Evolutionary conservation across 2,329 filamentous ascomycete genomes (phyloP), one percentile per base, ranked within the genome.

Genomic region (Cordyceps tenuipes): DNA sequence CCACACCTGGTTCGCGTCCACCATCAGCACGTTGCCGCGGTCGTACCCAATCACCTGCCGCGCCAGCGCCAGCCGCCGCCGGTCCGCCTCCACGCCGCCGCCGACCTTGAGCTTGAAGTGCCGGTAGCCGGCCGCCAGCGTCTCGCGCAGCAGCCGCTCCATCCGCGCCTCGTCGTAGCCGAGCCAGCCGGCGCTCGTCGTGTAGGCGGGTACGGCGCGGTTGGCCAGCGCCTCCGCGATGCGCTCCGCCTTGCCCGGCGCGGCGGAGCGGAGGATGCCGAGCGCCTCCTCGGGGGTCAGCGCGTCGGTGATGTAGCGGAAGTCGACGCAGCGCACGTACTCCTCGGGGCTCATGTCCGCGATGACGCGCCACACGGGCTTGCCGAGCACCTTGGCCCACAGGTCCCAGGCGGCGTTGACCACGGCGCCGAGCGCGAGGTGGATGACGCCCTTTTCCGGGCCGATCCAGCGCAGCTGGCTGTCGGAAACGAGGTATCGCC

Each of bases 51-150:
- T 88, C 46, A 93, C 85, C 34, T 89, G 84, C 50, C 91, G 79
- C 6, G 90, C 90, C 71, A 95, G 91, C 15, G 73, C 72, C 66
- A 96, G 77, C 5, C 91, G 79, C 61, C 82, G 78, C 67, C 81
- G 81, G 73, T 96, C 91, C 63, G 87, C 84, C 65, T 86, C 87
- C 17, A 95, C 69, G 65, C 82, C 83, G 12, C 82, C 83, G 44
- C 91, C 91, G 50, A 96, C 91, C 79, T 96, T 96, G 72, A 96
- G 77, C 81, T 96, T 96, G 77, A 96, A 96, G 77, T 96, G 86
- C 63, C 75, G 81, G 76, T 94, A 96, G 10, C 91, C 91, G 64
- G 88, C 83, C 51, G 76, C 77, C 52, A 94, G 81, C 19, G 89
- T 93, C 74, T 94, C 87, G 62, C 83, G 75, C 64, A 96, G 76